Conservation (phyloP, 371 early-diverging fungal species). For the Syncephalastrum monosporum region DNA sequence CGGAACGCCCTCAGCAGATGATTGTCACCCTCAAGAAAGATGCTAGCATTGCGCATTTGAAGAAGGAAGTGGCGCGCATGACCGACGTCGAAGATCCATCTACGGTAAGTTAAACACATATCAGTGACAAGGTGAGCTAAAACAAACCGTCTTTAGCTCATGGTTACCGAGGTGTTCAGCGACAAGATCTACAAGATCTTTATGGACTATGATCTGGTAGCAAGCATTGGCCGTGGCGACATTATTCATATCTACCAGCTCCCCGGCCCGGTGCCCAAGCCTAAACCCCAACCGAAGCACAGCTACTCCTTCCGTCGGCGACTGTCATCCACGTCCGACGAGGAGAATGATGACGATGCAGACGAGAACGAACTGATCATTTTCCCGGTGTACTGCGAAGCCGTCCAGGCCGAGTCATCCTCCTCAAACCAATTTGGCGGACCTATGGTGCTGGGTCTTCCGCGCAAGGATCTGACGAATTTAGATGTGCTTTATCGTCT, state of each 20-base stretch:
- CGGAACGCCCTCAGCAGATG: conserved; percentile 26
- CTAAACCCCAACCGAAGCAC: not conserved
- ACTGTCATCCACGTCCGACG: not conserved
- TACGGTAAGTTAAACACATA: conserved; percentile 20
- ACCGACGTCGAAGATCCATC: conserved; percentile 44
- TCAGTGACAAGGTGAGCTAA: no score
- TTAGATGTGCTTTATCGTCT: conserved; percentile 28
- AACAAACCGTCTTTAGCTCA: conserved; percentile 20
- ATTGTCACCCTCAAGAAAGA: conserved; percentile 51
- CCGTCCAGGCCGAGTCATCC: conserved; percentile 11
- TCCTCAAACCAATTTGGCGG: conserved; percentile 33
- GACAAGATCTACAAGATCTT: conserved; percentile 67
- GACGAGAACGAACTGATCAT: conserved; percentile 22
- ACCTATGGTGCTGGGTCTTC: conserved; percentile 36
- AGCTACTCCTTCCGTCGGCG: not conserved
- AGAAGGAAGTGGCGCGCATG: conserved; percentile 60
- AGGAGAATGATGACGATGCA: not conserved
- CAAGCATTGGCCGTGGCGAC: conserved; percentile 58
- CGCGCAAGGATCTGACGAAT: conserved; percentile 25
- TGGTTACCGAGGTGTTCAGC: conserved; percentile 63
- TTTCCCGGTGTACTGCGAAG: conserved; percentile 38
- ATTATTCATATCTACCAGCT: conserved; percentile 71
- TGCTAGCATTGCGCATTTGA: conserved; percentile 61
- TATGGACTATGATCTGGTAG: conserved; percentile 58
- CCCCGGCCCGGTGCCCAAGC: conserved; percentile 34